Base-by-base conservation (phyloP, 305 asterid species). In the Ruellia speciosa region DNA sequence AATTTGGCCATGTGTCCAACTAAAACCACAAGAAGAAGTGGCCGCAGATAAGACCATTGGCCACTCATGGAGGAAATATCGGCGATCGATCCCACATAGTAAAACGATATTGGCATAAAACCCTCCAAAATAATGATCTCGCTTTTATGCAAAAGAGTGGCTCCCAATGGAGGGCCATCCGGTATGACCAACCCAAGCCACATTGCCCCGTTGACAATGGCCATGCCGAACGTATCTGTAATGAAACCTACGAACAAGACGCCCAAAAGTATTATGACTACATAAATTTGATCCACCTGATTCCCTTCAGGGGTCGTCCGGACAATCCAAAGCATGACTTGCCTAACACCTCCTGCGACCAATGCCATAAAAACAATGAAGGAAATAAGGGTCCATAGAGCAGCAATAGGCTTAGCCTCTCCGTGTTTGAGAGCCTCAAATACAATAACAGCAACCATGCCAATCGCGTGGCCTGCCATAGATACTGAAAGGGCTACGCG, bases 121-220 rank as follows among this genome's bases (percentile, higher is more conserved):
- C 86, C 49, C n/a, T 79, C 73, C 59, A 52, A 66, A 16, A 82
- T 56, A 47, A 89, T 70, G 0, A 87, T 73, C 77, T 89, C 95
- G 10, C 77, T 74, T 76, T 81, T 89, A 72, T 89, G 89, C 62
- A 86, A 83, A 3, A 89, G 62, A 49, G 67, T 73, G 46, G 85
- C 79, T 18, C 95, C 97, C 58, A 89, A 62, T 0, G 97, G 95
- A 12, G 94, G 97, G 9, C 95, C 95, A 20, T 83, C 94, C 0
- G 95, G 95, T 9, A 84, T 78, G 0, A 84, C 97, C 75, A 89
- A 66, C 3, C 97, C 97, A 0, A 89, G 77, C 94, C 89, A 86
- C 14, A 89, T 28, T 0, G 97, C 79, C 19, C 92, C 97, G 24
- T 84, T 86, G 13, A 76, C 78, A 13, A 89, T 53, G 43, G 89